These are phyloP conservation scores for Metschnikowia henanensis DNA, from an alignment of 805 yeast species.

Conservation along the genomic window DNA sequence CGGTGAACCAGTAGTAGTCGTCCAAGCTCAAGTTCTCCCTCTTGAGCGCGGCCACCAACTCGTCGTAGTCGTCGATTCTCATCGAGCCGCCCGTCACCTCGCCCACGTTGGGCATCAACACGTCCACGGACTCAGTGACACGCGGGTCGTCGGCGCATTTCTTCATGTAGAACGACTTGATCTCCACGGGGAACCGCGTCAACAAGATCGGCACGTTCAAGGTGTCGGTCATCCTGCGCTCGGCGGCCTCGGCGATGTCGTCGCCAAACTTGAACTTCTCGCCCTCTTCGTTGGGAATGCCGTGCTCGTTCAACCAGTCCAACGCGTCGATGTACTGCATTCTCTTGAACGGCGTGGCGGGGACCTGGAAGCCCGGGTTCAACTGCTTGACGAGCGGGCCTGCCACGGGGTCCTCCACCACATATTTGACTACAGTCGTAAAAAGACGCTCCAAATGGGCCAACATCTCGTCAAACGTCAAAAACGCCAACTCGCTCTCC, in stretches of 20 bases:
- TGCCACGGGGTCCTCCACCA: slow-evolving; percentile 86
- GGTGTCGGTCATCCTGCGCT: slow-evolving; percentile 96
- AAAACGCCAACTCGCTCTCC: slow-evolving; percentile 90
- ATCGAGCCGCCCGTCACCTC: slow-evolving; percentile 99
- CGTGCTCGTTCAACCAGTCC: slow-evolving; percentile 96
- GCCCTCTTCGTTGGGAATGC: slow-evolving; percentile 92
- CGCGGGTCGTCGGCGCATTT: slow-evolving; percentile 86
- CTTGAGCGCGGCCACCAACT: slow-evolving; percentile 84
- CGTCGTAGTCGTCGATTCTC: slow-evolving; percentile 87
- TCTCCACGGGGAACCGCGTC: slow-evolving; percentile 93
- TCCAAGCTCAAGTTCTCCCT: slow-evolving; percentile 85
- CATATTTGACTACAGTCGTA: slow-evolving; percentile 66
- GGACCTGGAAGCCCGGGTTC: slow-evolving; percentile 88
- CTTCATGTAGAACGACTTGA: slow-evolving; percentile 98
- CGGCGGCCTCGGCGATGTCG: slow-evolving; percentile 99
- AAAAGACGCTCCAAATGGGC: slow-evolving; percentile 81
- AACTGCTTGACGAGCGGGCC: slow-evolving; percentile 88
- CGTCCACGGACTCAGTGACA: slow-evolving; percentile 98
- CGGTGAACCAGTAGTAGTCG: slow-evolving; percentile 94
- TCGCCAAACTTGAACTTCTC: slow-evolving; percentile 94
- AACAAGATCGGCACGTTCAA: slow-evolving; percentile 91
- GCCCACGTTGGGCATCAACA: slow-evolving; percentile 98
- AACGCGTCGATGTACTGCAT: slow-evolving; percentile 89
- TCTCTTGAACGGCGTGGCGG: slow-evolving; percentile 85
- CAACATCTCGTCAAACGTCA: slow-evolving; percentile 84